Evolutionary conservation across 495 filamentous ascomycete species (phyloP).

Genomic region (Glutinoglossum americanum): DNA sequence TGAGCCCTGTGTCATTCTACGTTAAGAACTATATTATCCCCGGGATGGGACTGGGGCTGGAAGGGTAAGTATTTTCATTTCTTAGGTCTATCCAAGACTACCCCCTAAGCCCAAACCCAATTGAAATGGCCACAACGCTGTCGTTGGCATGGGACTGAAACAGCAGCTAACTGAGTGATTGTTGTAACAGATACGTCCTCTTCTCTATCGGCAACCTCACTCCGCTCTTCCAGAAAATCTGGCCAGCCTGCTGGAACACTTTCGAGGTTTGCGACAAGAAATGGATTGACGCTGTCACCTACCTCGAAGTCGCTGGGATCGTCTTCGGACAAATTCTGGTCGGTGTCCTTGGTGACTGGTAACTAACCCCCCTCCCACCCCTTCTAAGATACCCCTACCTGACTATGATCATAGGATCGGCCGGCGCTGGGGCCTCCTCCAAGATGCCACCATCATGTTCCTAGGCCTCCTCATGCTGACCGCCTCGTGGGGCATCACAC

Average conservation of each 20-base stretch:
- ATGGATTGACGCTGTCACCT: slow-evolving; percentile 60
- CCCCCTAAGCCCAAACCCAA: no score
- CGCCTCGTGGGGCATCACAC: slow-evolving; percentile 59
- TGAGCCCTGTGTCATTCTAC: no score
- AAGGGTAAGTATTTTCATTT: slow-evolving; percentile 52
- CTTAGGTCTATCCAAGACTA: no score
- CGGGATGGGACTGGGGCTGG: slow-evolving; percentile 68
- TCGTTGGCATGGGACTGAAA: no score
- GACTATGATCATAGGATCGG: slow-evolving; percentile 40
- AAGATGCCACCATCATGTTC: slow-evolving; percentile 87
- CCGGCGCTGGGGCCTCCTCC: slow-evolving; percentile 77
- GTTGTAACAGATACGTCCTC: slow-evolving; percentile 60
- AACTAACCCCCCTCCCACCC: slow-evolving; percentile 23
- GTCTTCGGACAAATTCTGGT: slow-evolving; percentile 69
- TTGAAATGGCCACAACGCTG: no score
- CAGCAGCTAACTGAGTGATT: no score
- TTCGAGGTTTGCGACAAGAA: slow-evolving; percentile 40
- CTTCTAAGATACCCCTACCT: slow-evolving; percentile 14
- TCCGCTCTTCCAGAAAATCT: slow-evolving; percentile 48
- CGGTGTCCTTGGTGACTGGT: slow-evolving; percentile 39
- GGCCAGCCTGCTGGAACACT: slow-evolving; percentile 50
- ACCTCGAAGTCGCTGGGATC: slow-evolving; percentile 74
- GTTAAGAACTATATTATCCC: slow-evolving; percentile 60
- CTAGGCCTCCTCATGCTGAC: slow-evolving; percentile 71
- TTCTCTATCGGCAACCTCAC: slow-evolving; percentile 84